Evolutionary conservation across 2,329 filamentous ascomycete species (phyloP), one percentile per base, ranked within the genome.

Genomic region (Dryadomyces quercus-mongolicae): DNA sequence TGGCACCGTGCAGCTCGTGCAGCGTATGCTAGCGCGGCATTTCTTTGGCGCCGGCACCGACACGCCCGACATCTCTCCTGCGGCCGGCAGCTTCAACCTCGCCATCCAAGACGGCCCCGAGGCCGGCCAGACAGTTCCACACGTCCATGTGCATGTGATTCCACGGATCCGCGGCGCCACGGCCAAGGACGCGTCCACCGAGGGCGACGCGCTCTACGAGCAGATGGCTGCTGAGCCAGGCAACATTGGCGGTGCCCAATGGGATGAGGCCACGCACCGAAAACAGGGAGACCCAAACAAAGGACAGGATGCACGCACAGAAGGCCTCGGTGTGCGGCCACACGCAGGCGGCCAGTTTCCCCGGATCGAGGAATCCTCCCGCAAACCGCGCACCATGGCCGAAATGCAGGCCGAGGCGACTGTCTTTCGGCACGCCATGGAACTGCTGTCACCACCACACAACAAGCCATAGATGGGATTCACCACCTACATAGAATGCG

Each of bases 81-180:
- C 38, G 5, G 12, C 38, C 38, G 82, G 87, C 10, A 86, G 88
- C 56, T 85, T 97, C 71, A 97, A 95, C 65, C 84, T 98, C 51
- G 91, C 92, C 0, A 79, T 98, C n/a, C 93, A 98, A 68, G 93
- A 98, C 68, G 93, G 93, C 20, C 73, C 76, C 36, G 88, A 90
- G 56, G 89, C 93, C 1, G 93, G 93, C 0, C 93, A 98, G 77
- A 95, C 89, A 55, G 92, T 98, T 47, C 77, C 88, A 9, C 93
- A 98, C 70, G 82, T 96, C 15, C 93, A 98, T 70, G 86, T 90
- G 25, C 93, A 98, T 71, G 80, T 96, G 50, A 92, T 96, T 53
- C 91, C 91, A 20, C 74, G 91, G 40, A 73, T 73, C 56, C 73
- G 71, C 55, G 77, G 82, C 43, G 75, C 82, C 65, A 76, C 67